Base-by-base conservation (phyloP, 192 early-diverging fungal genomes). In the Pilobolus umbonatus region DNA sequence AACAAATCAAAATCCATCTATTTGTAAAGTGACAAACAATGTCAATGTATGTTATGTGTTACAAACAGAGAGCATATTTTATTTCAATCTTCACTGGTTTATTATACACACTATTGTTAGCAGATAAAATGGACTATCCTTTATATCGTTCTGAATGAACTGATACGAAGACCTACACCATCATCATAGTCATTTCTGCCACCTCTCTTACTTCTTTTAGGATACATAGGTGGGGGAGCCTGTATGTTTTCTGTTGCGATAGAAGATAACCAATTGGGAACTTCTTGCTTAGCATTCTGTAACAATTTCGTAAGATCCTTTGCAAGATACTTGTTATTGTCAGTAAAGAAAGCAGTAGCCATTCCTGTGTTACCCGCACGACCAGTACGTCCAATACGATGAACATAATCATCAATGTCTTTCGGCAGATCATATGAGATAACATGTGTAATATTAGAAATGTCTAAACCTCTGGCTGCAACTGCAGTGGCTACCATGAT, bases 401-500 rank as follows among this genome's bases (percentile, higher is more conserved):
- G 94, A 24, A 95, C 91, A 77, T 93, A 96, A 70, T 98, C 95
- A 71, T 98, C 94, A 65, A 91, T 86, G 56, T 96, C 95, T 15
- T 83, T 90, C 19, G 95, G 94, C 65, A 98, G 81, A 57, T 98
- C 95, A 73, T 86, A 96, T 76, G 93, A 94, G 72, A 98, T 78
- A n/a, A 96, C 94, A 61, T 89, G 88, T 12, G 77, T 78, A 46
- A 91, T 88, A 61, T 91, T 91, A 61, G 88, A 84, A 45, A 91
- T 91, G 64, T 91, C 89, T 39, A 98, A 73, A 61, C 95, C 95
- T 75, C 95, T 88, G n/a, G 95, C 90, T 40, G 95, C 95, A 4
- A 98, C 95, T 35, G 93, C 95, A 17, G 96, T 99, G 4, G 96
- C 96, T 61, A 99, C 92, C 82, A 99, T 84, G 50, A 98, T 88